Evolutionary conservation across 2,329 filamentous ascomycete genomes (phyloP).

Genomic region (Periconia macrospinosa): DNA sequence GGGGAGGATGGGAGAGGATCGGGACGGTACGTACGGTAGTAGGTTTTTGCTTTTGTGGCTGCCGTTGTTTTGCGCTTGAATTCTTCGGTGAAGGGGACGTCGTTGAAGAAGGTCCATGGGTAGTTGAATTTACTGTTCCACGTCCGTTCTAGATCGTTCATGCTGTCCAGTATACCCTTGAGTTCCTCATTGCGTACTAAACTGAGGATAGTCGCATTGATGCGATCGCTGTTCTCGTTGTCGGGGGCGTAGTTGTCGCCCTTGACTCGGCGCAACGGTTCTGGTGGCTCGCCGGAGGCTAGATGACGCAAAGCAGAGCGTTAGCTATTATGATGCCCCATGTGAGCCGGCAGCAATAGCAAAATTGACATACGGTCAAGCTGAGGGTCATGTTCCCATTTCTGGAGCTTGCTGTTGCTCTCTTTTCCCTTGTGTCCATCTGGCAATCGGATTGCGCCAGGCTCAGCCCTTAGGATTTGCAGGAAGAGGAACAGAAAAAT

Average conservation of each 20-base stretch:
- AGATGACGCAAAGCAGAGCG: constrained; percentile 4
- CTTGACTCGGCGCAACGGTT: constrained; percentile 68
- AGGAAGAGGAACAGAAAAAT: constrained; percentile 80
- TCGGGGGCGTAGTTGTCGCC: constrained; percentile 77
- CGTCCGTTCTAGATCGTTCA: constrained; percentile 87
- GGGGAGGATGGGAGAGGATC: too few relatives aligned
- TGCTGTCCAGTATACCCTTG: constrained; percentile 79
- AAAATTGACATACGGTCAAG: constrained; percentile 72
- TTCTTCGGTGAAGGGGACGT: constrained; percentile 87
- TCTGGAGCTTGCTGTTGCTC: constrained; percentile 50
- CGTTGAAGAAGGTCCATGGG: constrained; percentile 99
- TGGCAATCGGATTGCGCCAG: constrained; percentile 45
- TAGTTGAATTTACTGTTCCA: constrained; percentile 99
- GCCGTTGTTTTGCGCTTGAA: constrained; percentile 83
- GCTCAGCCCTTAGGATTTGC: constrained; percentile 68
- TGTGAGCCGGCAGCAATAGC: background rate
- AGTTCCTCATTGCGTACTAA: constrained; percentile 93
- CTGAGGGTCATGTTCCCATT: constrained; percentile 79
- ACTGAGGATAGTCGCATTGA: constrained; percentile 89
- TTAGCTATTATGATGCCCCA: constrained; percentile 4
- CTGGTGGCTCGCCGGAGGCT: constrained; percentile 85
- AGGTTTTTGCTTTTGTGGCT: constrained; percentile 83
- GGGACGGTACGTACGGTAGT: constrained; percentile 76
- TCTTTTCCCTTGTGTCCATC: constrained; percentile 1
- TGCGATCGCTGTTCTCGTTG: constrained; percentile 75